Base-by-base conservation (phyloP, 495 filamentous ascomycete genomes). In the Penicillium parvum region DNA sequence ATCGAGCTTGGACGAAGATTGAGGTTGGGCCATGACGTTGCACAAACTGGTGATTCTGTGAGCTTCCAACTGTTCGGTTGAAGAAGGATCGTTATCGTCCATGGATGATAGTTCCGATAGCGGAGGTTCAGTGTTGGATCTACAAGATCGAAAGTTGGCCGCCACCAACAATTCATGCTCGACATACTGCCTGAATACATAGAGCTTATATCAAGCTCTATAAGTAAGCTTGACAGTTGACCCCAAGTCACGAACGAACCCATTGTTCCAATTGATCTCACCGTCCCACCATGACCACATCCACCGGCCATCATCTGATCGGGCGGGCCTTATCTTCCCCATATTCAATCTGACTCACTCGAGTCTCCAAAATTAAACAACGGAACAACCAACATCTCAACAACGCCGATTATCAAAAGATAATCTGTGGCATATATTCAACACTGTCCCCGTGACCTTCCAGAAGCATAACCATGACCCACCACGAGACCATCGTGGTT, bases 401-500 rank as follows among this genome's bases (percentile, higher is more conserved):
- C n/a, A n/a, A n/a, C n/a, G n/a, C n/a, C n/a, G n/a, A n/a, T n/a
- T n/a, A n/a, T n/a, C n/a, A n/a, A n/a, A n/a, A n/a, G n/a, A n/a
- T n/a, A n/a, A n/a, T n/a, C n/a, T n/a, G n/a, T n/a, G n/a, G n/a
- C n/a, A n/a, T n/a, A n/a, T n/a, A n/a, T n/a, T n/a, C n/a, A n/a
- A n/a, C n/a, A n/a, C 8, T 11, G 10, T 12, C 11, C 1, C 28
- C 3, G 19, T 15, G 12, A 26, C 5, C 12, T 15, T n/a, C 12
- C 14, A n/a, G n/a, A n/a, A n/a, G n/a, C n/a, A n/a, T 29, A 16
- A 42, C 5, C 37, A 56, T 66, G 63, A 3, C 52, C 26, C 26
- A 47, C 14, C 47, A 53, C 18, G 66, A 69, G 42, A 69, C 66
- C 7, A 66, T 71, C 27, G 65, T 74, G 27, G 60, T 75, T 6